phyloP scores from a whole-genome alignment of 1,139 yeast species.

The Candida pseudoviswanathii region DNA sequence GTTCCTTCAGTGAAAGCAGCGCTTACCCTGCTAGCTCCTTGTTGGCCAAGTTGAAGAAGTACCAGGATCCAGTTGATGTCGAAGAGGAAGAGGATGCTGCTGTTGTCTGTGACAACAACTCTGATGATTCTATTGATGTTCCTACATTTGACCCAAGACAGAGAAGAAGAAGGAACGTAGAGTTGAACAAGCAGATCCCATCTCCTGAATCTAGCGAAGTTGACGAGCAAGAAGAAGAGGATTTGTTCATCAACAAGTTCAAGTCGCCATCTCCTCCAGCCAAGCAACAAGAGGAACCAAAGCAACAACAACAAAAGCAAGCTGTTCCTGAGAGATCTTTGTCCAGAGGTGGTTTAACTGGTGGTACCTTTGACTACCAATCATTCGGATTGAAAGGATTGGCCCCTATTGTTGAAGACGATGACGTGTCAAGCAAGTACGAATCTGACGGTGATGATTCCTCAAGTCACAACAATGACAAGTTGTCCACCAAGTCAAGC shows the following conservation, averaged over 20 bases:
- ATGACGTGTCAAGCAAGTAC: constrained; percentile 38
- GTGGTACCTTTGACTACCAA: constrained; percentile 27
- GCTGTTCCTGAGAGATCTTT: constrained; percentile 16
- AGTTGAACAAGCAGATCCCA: constrained; percentile 8
- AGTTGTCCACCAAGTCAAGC: constrained; percentile 18
- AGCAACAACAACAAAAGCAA: constrained; percentile 8
- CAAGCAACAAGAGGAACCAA: neutral
- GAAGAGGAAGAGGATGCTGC: constrained; percentile 8
- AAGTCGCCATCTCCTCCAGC: constrained; percentile 2
- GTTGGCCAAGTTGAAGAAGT: constrained; percentile 10
- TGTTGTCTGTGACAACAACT: constrained; percentile 2
- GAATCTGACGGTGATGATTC: constrained; percentile 31
- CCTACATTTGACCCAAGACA: constrained; percentile 14
- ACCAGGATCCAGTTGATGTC: constrained; percentile 4
- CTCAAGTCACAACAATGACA: constrained; percentile 13
- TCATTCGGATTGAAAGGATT: constrained; percentile 40
- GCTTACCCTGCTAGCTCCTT: constrained; percentile 12
- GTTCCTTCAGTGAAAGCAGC: constrained; percentile 12
- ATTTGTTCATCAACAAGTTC: constrained; percentile 9
- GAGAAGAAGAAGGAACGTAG: constrained; percentile 10
- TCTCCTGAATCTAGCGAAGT: constrained; percentile 17
- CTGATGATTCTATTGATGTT: constrained; percentile 12
- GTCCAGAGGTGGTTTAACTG: constrained; percentile 15
- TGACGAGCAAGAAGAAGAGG: constrained; percentile 16
- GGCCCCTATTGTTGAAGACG: constrained; percentile 44